Conservation (phyloP, 192 early-diverging fungal species). For the Umbelopsis ramanniana region DNA sequence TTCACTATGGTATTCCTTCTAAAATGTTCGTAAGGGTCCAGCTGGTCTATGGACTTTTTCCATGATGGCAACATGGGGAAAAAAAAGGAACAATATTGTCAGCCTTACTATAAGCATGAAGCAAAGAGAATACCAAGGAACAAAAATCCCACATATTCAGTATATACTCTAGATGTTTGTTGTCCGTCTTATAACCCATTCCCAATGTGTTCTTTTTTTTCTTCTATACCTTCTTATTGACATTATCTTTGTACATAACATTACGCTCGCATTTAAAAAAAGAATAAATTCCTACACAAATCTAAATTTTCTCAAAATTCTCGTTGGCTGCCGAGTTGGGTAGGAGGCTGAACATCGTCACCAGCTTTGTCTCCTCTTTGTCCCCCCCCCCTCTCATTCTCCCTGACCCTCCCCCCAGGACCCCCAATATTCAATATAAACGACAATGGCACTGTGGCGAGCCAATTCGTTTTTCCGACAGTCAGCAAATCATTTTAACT, state of each 20-base stretch:
- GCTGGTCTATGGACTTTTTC: constrained; percentile 12
- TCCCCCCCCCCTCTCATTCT: not conserved
- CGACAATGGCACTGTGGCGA: no score
- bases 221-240: not conserved
- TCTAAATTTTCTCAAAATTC: not conserved
- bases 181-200: not conserved
- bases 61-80: not conserved
- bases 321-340: constrained; percentile 1
- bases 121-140: constrained; percentile 18
- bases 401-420: not conserved
- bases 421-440: no score
- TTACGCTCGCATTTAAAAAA: not conserved
- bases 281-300: no score
- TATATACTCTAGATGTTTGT: not conserved
- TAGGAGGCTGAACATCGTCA: not conserved
- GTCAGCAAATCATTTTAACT: no score
- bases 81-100: not conserved
- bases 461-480: no score
- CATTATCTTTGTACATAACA: not conserved
- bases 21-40: constrained; percentile 14
- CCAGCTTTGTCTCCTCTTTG: not conserved
- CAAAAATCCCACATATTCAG: not conserved
- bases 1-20: not conserved
- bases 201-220: not conserved
- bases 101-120: constrained; percentile 19